Conservation (phyloP, 805 yeast species). For the Kodamaea leandrae region DNA sequence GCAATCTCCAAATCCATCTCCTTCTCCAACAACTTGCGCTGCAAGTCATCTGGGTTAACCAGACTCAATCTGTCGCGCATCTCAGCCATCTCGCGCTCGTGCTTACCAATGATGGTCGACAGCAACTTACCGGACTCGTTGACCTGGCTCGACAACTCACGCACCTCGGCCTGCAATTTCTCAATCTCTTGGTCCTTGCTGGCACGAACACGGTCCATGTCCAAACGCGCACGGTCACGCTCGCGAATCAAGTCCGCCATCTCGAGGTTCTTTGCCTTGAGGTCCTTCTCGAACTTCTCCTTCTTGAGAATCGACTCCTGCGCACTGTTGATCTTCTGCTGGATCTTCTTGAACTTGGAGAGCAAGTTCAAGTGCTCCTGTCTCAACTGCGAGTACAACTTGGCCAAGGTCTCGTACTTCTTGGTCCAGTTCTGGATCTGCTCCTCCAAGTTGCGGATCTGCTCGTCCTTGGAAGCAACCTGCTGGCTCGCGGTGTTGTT, state of each 20-base stretch:
- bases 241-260: conserved; percentile 86
- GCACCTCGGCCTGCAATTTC: conserved; percentile 58
- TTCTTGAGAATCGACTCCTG: conserved; percentile 85
- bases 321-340: conserved; percentile 83
- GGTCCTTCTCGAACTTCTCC: conserved; percentile 76
- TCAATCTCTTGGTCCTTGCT: conserved; percentile 65
- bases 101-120: conserved; percentile 56
- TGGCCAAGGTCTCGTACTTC: conserved; percentile 87
- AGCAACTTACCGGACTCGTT: conserved; percentile 59
- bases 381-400: conserved; percentile 83
- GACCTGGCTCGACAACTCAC: conserved; percentile 57
- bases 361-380: conserved; percentile 84
- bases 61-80: conserved; percentile 1
- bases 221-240: conserved; percentile 84
- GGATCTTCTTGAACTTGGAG: conserved; percentile 73
- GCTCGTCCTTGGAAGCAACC: conserved; percentile 72
- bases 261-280: conserved; percentile 82
- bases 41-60: conserved; percentile 32
- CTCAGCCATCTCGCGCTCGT: conserved; percentile 55
- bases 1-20: conserved; percentile 78
- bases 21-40: conserved; percentile 51
- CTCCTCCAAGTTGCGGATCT: conserved; percentile 62
- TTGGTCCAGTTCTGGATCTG: conserved; percentile 77
- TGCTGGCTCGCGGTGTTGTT: conserved; percentile 69
- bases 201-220: conserved; percentile 67